Base-by-base conservation (phyloP, 2,329 filamentous ascomycete species). In the Ceratocystiopsis brevicomis region DNA sequence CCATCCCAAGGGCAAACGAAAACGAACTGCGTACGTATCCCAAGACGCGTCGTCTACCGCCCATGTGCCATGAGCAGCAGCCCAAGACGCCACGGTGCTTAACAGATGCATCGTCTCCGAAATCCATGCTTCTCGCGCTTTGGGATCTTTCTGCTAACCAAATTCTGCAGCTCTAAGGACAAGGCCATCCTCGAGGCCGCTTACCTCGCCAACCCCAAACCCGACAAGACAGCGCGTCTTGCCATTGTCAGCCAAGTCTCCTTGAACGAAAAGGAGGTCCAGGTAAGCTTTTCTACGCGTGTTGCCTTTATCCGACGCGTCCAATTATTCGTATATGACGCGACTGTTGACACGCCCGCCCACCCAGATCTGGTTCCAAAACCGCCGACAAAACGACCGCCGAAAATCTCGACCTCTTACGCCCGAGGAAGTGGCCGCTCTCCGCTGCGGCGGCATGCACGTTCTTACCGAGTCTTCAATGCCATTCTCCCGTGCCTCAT, bases 331-430 rank as follows among this genome's bases (percentile, higher is more conserved):
- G 25, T 30, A 30, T 30, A 30, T 9, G 25, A 32, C 39, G 43
- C 32, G 43, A 45, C 19, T 18, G 38, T 40, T 18, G 40, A 41
- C n/a, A 47, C 41, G 2, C 3, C 34, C n/a, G n/a, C 11, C 13
- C 32, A 41, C 19, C 6, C 46, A 95, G 88, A 94, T 95, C 53
- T 96, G 88, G 88, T 95, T 95, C 62, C 88, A 95, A 56, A 95
- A 95, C 56, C 76, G 86, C 55, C 74, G 88, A 51, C 88, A 96
- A 60, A 94, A 92, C 60, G 84, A 92, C 58, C 75, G 88, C 53
- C 76, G 88, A 51, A 92, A 88, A 64, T 85, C 84, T 44, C 80
- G 83, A 52, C 86, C 87, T 39, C 69, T 93, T 35, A 74, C 83
- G 25, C 73, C 79, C 11, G 77, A 86, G 58, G 84, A 90, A 57